These are phyloP conservation scores for Pyricularia sp. DNA, from an alignment of 2,329 filamentous ascomycete genomes.

Conservation along the genomic window DNA sequence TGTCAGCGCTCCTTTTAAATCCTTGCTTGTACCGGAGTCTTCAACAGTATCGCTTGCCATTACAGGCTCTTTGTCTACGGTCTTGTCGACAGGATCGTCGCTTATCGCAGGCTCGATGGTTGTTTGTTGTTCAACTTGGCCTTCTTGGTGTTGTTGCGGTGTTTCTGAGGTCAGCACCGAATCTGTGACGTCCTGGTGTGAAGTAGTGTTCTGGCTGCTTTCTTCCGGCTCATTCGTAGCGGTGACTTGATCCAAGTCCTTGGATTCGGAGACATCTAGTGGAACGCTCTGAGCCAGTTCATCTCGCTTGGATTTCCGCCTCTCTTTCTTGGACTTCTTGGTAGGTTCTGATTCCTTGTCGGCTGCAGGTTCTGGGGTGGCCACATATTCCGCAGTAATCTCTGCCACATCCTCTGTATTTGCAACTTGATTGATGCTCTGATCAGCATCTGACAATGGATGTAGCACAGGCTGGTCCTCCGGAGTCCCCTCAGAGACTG, in stretches of 20 bases:
- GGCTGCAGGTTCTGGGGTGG: neutral
- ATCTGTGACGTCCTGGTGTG: neutral
- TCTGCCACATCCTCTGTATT: neutral
- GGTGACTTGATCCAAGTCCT: neutral
- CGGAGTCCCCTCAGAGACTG: neutral
- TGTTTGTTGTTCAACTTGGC: neutral
- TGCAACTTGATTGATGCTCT: neutral
- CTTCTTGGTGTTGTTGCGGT: neutral
- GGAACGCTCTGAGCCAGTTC: neutral
- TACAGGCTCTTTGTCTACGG: neutral
- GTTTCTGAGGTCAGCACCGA: neutral
- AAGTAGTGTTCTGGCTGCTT: neutral
- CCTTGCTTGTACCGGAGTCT: neutral
- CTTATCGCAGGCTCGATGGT: neutral
- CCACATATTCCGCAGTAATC: neutral
- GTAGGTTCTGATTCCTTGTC: slow-evolving; percentile 2
- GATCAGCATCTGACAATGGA: neutral
- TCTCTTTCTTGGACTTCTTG: slow-evolving; percentile 21
- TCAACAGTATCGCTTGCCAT: neutral
- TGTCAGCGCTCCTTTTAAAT: neutral
- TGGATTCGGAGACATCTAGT: neutral
- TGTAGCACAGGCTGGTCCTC: neutral
- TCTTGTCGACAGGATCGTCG: neutral
- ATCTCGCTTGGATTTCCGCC: slow-evolving; percentile 15
- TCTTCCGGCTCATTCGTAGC: neutral